Percentiles rank a stretch among this genome's conserved stretches.
Conservation (phyloP, 345 rosid genomes). For the Populus ilicifolia region DNA sequence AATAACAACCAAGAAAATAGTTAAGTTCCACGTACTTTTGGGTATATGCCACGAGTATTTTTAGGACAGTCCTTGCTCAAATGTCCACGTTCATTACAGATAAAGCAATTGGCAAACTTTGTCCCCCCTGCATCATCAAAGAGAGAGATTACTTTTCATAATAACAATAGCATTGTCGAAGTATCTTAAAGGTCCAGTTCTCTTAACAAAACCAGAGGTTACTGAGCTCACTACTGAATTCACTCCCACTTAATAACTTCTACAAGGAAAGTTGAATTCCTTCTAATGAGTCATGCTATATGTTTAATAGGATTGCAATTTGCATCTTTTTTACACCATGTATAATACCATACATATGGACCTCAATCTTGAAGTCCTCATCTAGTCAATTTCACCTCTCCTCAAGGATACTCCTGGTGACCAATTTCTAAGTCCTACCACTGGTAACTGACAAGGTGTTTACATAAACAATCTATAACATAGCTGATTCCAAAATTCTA, state of each 20-base stretch:
- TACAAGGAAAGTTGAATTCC: not conserved
- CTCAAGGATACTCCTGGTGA: not conserved
- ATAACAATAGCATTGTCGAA: not conserved
- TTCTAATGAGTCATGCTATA: not conserved
- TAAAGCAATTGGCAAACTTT: slow-evolving; percentile 80
- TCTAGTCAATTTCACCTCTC: not conserved
- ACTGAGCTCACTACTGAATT: not conserved
- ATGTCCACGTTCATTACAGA: slow-evolving; percentile 77
- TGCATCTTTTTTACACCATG: not conserved
- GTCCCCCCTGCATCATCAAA: slow-evolving; percentile 63
- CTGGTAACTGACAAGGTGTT: not conserved
- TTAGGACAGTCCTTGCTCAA: slow-evolving; percentile 89
- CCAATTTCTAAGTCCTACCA: not conserved
- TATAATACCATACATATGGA: not conserved
- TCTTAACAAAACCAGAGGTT: not conserved
- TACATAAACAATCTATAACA: not conserved
- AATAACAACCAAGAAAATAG: not conserved
- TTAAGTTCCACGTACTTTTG: slow-evolving; percentile 55
- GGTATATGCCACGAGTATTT: slow-evolving; percentile 81
- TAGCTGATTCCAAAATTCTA: not conserved
- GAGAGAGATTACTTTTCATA: slow-evolving; percentile 6
- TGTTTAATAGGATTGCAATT: not conserved
- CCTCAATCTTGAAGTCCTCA: not conserved
- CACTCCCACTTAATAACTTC: not conserved
- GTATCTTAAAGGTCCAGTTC: not conserved